Base-by-base conservation (phyloP, 768 basidiomycete species). In the Lentinus brumalis region DNA sequence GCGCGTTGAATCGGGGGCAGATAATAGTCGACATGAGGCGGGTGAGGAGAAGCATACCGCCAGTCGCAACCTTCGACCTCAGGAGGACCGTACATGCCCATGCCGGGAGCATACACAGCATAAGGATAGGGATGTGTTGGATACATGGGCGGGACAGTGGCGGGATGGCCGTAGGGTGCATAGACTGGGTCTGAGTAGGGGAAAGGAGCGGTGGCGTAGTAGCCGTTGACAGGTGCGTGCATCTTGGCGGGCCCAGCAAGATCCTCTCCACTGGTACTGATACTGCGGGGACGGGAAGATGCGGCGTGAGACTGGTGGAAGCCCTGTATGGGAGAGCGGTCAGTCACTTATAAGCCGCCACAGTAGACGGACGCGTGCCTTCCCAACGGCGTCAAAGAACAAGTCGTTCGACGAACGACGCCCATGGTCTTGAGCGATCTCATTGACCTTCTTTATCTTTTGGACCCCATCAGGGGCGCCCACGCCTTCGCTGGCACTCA, bases 311-410 rank as follows among this genome's bases (percentile, higher is more conserved):
- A 55, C 50, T 59, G 39, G 39, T 52, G 50, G 56, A 47, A 40
- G 38, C 49, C 38, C 66, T 67, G 45, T 30, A 45, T 35, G 14
- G 21, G 38, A 54, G 16, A n/a, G 51, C 47, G 45, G 50, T 45
- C 39, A 51, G 56, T 49, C 26, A 50, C 47, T 44, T 40, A 39
- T 57, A 46, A 51, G 54, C 16, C 46, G 32, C 46, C 52, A 39
- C 29, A 47, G 35, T 47, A 46, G 54, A 54, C 41, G 39, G 53
- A 63, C 39, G 14, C 60, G 49, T 56, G 59, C 63, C 63, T 69
- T 70, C 46, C 71, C 72, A 41, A 75, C 69, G 44, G 76, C 71
- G 71, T 77, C 80, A 62, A 78, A 79, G 55, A 76, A 67, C 15
- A 76, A 63, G 54, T 76, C 73, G 61, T 77, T 78, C 50, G 75